phyloP scores from a whole-genome alignment of 1,139 yeast genomes.

The Barnettozyma hawaiiensis region DNA sequence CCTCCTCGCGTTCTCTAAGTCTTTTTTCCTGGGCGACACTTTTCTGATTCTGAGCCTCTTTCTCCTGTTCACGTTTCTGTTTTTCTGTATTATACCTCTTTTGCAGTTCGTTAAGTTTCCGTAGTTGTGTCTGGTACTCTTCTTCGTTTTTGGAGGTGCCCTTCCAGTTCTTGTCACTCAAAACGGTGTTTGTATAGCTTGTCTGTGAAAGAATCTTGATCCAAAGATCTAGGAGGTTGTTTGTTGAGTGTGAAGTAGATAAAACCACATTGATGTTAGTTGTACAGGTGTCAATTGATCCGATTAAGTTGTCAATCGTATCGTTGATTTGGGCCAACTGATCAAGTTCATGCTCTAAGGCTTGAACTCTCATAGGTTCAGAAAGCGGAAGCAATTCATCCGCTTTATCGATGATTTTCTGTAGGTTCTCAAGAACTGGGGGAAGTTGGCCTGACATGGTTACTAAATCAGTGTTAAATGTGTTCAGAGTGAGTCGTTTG shows the following conservation, averaged over 20 bases:
- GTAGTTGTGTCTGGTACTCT: constrained; percentile 19
- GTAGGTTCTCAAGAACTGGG: constrained; percentile 10
- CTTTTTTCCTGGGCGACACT: constrained; percentile 15
- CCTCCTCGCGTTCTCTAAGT: constrained; percentile 20
- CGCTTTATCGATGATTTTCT: constrained; percentile 11
- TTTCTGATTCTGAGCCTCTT: constrained; percentile 11
- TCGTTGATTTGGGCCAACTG: constrained; percentile 21
- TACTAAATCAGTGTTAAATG: neutral
- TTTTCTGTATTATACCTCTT: constrained; percentile 19
- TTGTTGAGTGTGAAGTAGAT: constrained; percentile 22
- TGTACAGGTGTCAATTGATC: constrained; percentile 20
- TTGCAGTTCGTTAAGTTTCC: constrained; percentile 21
- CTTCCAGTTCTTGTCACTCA: constrained; percentile 23
- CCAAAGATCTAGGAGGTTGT: constrained; percentile 25
- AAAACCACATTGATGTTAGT: constrained; percentile 17
- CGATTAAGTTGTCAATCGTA: constrained; percentile 20
- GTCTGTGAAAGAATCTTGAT: constrained; percentile 27
- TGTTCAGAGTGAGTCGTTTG: neutral
- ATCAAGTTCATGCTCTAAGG: constrained; percentile 22
- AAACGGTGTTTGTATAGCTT: constrained; percentile 20
- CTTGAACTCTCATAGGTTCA: constrained; percentile 17
- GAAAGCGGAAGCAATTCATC: constrained; percentile 15
- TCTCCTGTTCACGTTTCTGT: constrained; percentile 20
- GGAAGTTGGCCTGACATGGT: constrained; percentile 13
- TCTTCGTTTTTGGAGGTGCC: constrained; percentile 21